These are phyloP conservation scores for Thraustotheca clavata DNA, from an alignment of 352 stramenopile species.

Conservation along the genomic window DNA sequence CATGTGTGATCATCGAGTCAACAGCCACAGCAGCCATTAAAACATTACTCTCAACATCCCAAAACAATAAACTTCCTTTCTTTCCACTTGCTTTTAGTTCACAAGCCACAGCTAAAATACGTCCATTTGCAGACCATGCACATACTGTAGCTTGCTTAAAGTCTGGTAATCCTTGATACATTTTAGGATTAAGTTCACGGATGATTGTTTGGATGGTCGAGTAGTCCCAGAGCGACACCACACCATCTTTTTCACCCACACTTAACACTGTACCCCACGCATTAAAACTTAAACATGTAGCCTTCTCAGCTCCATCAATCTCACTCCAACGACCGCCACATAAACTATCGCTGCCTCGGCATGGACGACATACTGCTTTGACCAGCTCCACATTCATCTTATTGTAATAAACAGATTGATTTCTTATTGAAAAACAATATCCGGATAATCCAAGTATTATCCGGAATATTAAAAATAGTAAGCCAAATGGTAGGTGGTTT, in stretches of 20 bases:
- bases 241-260: slow-evolving; percentile 67
- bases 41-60: slow-evolving; percentile 1
- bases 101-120: slow-evolving; percentile 13
- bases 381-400: slow-evolving; percentile 21
- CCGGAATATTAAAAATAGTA: too few species aligned
- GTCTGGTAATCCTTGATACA: slow-evolving; percentile 16
- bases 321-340: slow-evolving; percentile 34
- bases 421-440: too few species aligned
- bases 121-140: slow-evolving; percentile 12
- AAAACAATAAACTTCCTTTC: slow-evolving; percentile 2
- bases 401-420: not conserved
- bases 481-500: too few species aligned
- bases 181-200: slow-evolving; percentile 62
- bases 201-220: slow-evolving; percentile 69
- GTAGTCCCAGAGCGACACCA: slow-evolving; percentile 80
- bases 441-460: not conserved
- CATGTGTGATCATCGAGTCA: slow-evolving; percentile 17
- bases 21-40: slow-evolving; percentile 6
- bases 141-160: slow-evolving; percentile 17
- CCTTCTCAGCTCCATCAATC: slow-evolving; percentile 68
- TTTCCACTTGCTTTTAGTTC: slow-evolving; percentile 6
- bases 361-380: slow-evolving; percentile 8
- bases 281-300: slow-evolving; percentile 62
- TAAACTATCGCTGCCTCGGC: slow-evolving; percentile 7
- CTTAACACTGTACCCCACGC: slow-evolving; percentile 49